Evolutionary conservation across 2,329 filamentous ascomycete genomes (phyloP), one percentile per base, ranked within the genome.

Genomic region (Venturia aucupariae): DNA sequence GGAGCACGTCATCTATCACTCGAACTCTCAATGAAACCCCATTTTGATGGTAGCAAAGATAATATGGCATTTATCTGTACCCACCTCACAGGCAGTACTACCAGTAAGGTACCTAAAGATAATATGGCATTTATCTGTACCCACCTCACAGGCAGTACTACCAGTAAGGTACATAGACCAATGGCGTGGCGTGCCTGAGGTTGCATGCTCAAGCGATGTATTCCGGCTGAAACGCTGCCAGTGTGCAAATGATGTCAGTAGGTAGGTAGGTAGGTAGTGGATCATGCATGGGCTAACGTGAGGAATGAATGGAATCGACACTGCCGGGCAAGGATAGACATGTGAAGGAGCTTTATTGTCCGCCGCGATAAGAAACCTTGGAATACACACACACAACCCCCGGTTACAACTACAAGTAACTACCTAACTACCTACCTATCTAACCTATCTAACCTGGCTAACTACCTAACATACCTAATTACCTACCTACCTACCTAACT

Each of bases 91-190:
- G n/a, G n/a, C n/a, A n/a, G n/a, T n/a, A n/a, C n/a, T n/a, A n/a
- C n/a, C n/a, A n/a, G n/a, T n/a, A n/a, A n/a, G n/a, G n/a, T n/a
- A n/a, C n/a, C n/a, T n/a, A n/a, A n/a, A n/a, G n/a, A n/a, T n/a
- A n/a, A n/a, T n/a, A n/a, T n/a, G n/a, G n/a, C n/a, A n/a, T n/a
- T n/a, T n/a, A n/a, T n/a, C n/a, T n/a, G n/a, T n/a, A n/a, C n/a
- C n/a, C n/a, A n/a, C n/a, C n/a, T n/a, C n/a, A n/a, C n/a, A n/a
- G n/a, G n/a, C n/a, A n/a, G n/a, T n/a, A n/a, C n/a, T n/a, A n/a
- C n/a, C n/a, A n/a, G n/a, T n/a, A n/a, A n/a, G n/a, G n/a, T n/a
- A 30, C 51, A 57, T 19, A 57, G 51, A 57, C 51, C 35, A 30
- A 35, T 35, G n/a, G 51, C 51, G 51, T 30, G 51, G 51, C 51